Evolutionary conservation across 768 basidiomycete species (phyloP).

Genomic region (Polyporus arcularius): DNA sequence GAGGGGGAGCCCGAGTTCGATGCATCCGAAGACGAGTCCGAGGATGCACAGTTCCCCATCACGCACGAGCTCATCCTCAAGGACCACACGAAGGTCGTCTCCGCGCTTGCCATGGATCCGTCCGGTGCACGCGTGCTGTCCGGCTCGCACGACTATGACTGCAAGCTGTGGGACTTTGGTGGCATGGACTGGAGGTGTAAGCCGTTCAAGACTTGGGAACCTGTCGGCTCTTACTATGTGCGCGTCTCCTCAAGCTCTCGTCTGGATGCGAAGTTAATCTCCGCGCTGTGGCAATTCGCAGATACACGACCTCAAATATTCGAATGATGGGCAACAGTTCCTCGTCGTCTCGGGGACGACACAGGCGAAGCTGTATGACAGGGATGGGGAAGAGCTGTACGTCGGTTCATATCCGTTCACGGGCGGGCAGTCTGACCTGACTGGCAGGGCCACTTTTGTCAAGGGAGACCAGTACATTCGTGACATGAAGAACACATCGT

Average conservation of each 20-base stretch:
- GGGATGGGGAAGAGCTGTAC: constrained; percentile 92
- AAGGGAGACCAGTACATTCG: constrained; percentile 99
- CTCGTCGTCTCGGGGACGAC: constrained; percentile 86
- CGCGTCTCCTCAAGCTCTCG: constrained; percentile 21
- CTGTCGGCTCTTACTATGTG: constrained; percentile 91
- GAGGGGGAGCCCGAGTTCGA: constrained; percentile 36
- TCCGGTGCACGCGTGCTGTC: constrained; percentile 90
- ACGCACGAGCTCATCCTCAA: constrained; percentile 92
- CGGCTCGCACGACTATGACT: constrained; percentile 96
- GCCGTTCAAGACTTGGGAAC: constrained; percentile 97
- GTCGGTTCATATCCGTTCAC: constrained; percentile 35
- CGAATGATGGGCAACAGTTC: constrained; percentile 82
- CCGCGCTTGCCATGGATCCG: constrained; percentile 89
- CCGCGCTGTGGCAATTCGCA: constrained; percentile 31
- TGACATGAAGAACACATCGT: constrained; percentile 99
- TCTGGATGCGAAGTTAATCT: neutral
- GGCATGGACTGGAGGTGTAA: constrained; percentile 91
- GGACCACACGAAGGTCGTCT: constrained; percentile 95
- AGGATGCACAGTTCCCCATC: constrained; percentile 71
- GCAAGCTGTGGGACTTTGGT: constrained; percentile 99
- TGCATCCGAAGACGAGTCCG: constrained; percentile 49
- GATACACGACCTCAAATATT: constrained; percentile 92
- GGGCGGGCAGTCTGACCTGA: constrained; percentile 50
- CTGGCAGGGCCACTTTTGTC: constrained; percentile 68
- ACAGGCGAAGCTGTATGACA: constrained; percentile 86